These are phyloP conservation scores for Penicillium manginii DNA, from an alignment of 495 filamentous ascomycete species.

Conservation along the genomic window DNA sequence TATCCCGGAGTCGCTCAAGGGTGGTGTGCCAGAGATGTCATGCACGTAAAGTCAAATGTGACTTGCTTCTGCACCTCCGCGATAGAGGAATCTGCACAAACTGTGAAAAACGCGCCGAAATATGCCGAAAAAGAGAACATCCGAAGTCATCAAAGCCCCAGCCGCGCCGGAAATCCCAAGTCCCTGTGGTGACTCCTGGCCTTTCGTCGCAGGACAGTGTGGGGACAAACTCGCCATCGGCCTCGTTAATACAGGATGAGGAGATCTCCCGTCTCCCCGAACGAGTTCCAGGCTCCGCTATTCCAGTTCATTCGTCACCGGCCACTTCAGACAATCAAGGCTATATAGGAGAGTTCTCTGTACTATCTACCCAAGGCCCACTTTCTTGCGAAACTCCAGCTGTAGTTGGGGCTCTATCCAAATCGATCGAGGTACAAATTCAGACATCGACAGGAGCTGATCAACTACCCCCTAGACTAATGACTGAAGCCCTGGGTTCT, in stretches of 20 bases:
- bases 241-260: neutral
- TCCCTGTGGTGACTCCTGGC: neutral
- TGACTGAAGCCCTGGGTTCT: neutral
- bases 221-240: neutral
- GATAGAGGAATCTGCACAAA: constrained; percentile 1
- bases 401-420: neutral
- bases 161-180: neutral
- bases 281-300: neutral
- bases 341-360: neutral
- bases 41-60: constrained; percentile 1
- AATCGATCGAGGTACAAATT: neutral
- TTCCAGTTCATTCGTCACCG: neutral
- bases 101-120: neutral
- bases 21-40: neutral
- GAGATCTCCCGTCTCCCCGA: neutral
- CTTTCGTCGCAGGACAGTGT: neutral
- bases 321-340: neutral
- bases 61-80: neutral
- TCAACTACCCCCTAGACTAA: neutral
- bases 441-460: neutral
- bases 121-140: neutral
- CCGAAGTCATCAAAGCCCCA: neutral
- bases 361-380: neutral
- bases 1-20: neutral
- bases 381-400: neutral